Percentiles rank a stretch among this genome's conserved stretches.
Evolutionary conservation across 192 early-diverging fungal species (phyloP).

Genomic region (Coemansia aciculifera): DNA sequence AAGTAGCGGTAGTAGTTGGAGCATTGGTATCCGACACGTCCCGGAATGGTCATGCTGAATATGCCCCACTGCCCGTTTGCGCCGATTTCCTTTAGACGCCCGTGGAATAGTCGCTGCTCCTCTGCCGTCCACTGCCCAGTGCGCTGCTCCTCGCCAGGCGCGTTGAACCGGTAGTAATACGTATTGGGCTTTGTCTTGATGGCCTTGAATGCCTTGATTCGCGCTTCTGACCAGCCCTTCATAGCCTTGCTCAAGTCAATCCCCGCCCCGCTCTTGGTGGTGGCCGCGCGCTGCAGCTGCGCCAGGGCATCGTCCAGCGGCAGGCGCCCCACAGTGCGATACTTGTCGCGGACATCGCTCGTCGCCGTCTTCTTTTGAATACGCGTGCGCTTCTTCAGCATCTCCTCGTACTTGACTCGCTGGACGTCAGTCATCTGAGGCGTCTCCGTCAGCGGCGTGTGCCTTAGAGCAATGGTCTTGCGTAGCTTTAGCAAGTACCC

Average conservation of each 20-base stretch:
- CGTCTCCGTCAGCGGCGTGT: conserved; percentile 55
- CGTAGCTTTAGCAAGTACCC: conserved; percentile 73
- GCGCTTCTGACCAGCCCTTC: conserved; percentile 95
- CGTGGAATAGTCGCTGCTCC: conserved; percentile 84
- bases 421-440: conserved; percentile 79
- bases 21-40: conserved; percentile 97
- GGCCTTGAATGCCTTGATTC: conserved; percentile 87
- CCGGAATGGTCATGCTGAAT: conserved; percentile 93
- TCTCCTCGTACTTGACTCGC: conserved; percentile 81
- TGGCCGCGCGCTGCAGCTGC: conserved; percentile 66
- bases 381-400: conserved; percentile 79
- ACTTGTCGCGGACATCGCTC: conserved; percentile 68
- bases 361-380: conserved; percentile 80
- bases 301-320: conserved; percentile 87
- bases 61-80: conserved; percentile 97
- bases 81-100: conserved; percentile 81
- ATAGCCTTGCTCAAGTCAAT: conserved; percentile 83
- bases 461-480: conserved; percentile 66
- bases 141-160: conserved; percentile 90
- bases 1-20: conserved; percentile 95
- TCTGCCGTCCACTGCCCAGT: conserved; percentile 89
- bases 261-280: conserved; percentile 60
- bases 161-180: conserved; percentile 98
- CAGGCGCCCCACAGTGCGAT: conserved; percentile 74
- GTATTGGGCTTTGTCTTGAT: conserved; percentile 96